Evolutionary conservation across 371 early-diverging fungal species (phyloP), one percentile per base, ranked within the genome.

Genomic region (Mycotypha africana): DNA sequence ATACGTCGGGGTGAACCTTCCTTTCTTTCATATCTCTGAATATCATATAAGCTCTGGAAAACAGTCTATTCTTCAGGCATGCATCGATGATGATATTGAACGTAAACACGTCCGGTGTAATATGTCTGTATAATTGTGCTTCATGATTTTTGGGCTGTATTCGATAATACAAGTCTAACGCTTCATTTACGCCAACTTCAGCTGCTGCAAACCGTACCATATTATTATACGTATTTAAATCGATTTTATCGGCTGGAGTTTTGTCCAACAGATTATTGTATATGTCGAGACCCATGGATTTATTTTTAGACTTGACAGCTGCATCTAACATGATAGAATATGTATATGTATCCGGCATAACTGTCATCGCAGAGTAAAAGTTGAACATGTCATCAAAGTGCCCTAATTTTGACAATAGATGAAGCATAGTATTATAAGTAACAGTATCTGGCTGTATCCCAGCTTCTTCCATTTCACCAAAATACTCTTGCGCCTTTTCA

Each of bases 341-440:
- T 0, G 83, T 80, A 34, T 70, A 72, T 0, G 50, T 42, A 54
- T 82, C 78, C 2, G 74, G 59, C 22, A 31, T 14, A 4, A 65
- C 32, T 3, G 36, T 41, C 74, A 79, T 79, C 2, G 45, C 19
- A 0, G 44, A 36, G 39, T 63, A 71, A 11, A 77, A 38, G 2
- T 49, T 46, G 15, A 57, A 57, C 8, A 71, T 67, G 21, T 22
- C 12, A 7, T 53, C 42, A 2, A 39, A 36, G 3, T 56, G 21
- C 1, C 35, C 28, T 2, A 47, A 52, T 3, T 37, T 36, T 1
- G 49, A 24, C 19, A 64, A 40, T 0, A 68, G 48, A 16, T 60
- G 54, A 16, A 74, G 53, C 34, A 74, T 19, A 6, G 70, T 74
- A 22, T 78, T 76, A 57, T 68, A 73, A 1, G 73, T 70, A n/a